A percentile compares a stretch with the other conserved stretches of the same genome.
Evolutionary conservation across 768 basidiomycete species (phyloP).

Genomic region (Leucocoprinus sp.): DNA sequence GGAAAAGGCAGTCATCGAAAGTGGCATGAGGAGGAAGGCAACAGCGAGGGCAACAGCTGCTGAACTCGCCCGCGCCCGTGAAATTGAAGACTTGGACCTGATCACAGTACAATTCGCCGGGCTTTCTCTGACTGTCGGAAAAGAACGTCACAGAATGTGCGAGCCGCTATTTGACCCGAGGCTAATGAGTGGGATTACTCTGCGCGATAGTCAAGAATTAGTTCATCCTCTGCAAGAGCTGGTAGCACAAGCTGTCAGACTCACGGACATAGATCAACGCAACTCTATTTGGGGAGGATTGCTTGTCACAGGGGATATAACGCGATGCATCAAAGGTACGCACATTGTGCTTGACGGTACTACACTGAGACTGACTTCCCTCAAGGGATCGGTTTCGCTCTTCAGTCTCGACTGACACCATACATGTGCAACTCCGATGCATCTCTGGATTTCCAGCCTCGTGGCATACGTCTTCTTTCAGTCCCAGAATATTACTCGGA

Average conservation of each 20-base stretch:
- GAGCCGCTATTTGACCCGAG: conserved; percentile 81
- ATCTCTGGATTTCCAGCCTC: conserved; percentile 66
- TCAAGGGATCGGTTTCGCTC: conserved; percentile 54
- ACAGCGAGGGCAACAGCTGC: conserved; percentile 67
- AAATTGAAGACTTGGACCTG: conserved; percentile 82
- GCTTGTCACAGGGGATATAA: conserved; percentile 74
- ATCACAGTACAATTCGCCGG: conserved; percentile 67
- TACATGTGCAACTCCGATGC: conserved; percentile 57
- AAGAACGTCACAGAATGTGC: conserved; percentile 84
- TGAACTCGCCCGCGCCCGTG: conserved; percentile 71
- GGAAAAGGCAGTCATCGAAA: conserved; percentile 83
- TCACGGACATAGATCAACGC: conserved; percentile 57
- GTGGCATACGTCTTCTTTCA: conserved; percentile 48
- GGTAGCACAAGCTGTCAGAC: conserved; percentile 53
- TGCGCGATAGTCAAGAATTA: conserved; percentile 18
- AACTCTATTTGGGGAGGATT: conserved; percentile 72
- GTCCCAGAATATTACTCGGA: conserved; percentile 90
- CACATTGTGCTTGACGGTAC: conserved; percentile 4
- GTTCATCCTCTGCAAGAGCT: conserved; percentile 55
- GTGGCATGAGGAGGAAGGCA: conserved; percentile 70
- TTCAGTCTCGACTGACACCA: conserved; percentile 63
- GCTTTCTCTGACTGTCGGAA: conserved; percentile 67
- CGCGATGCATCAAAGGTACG: conserved; percentile 63
- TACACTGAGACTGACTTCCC: neutral
- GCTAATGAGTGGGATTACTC: conserved; percentile 32